Evolutionary conservation across 495 filamentous ascomycete species (phyloP), one percentile per base, ranked within the genome.

Genomic region (Aspergillus diversus): DNA sequence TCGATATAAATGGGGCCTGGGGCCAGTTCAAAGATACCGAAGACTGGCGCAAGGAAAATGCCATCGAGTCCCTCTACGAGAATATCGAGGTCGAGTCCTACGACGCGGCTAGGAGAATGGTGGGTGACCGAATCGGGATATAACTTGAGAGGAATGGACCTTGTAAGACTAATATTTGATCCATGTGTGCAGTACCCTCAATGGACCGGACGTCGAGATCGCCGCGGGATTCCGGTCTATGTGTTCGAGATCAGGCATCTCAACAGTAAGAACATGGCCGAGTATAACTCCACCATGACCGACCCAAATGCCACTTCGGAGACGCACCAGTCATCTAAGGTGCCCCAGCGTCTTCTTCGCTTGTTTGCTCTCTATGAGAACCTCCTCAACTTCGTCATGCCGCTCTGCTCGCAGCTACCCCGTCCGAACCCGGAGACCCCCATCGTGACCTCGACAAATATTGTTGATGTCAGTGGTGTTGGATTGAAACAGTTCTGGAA

Each of bases 401-500:
- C 92, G 3, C 73, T 97, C 31, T 92, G 89, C 72, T 89, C 91
- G 13, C 81, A 87, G 47, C 80, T 94, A 33, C 82, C 90, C 60
- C 83, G 93, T 66, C 84, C 87, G 4, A 80, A 92, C 72, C 81
- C 87, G 13, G 82, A 87, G 54, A 92, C 88, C 9, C 92, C 92
- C 4, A 89, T 95, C 51, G 90, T 91, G n/a, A 87, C 92, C 57
- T 89, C 86, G 59, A 96, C 89, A 66, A 96, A 95, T 73, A 94
- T 97, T 57, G 92, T 96, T 58, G 92, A 97, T 72, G 89, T 97
- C 57, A 89, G 86, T 54, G 83, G 86, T 34, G 92, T 96, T 5
- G 90, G 91, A 15, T 73, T 97, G 74, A 90, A 90, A 80, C 92
- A 94, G 77, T 94, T 97, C 71, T 97, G 93, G 93, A 92, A 93